phyloP scores from a whole-genome alignment of 208 protist genomes.

The Wallacemonas rigidus region DNA sequence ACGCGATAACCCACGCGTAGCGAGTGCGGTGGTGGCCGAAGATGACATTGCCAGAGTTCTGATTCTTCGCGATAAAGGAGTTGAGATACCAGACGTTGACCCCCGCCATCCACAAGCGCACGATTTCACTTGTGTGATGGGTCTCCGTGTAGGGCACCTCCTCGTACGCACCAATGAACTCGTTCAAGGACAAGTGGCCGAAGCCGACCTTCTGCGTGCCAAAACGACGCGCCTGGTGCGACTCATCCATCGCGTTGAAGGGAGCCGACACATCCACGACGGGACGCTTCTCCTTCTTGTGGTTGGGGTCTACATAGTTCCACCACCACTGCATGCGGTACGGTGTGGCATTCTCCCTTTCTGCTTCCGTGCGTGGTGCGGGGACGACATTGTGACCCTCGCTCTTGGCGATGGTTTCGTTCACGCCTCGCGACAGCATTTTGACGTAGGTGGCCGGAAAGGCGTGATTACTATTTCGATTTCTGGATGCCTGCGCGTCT shows the following conservation, averaged over 20 bases:
- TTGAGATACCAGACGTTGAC: conserved; percentile 75
- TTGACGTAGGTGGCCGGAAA: not conserved
- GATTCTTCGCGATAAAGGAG: conserved; percentile 45
- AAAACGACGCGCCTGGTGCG: conserved; percentile 72
- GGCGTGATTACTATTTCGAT: too few relatives aligned
- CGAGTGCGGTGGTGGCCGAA: conserved; percentile 57
- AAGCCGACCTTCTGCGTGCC: conserved; percentile 64
- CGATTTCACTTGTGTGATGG: conserved; percentile 72
- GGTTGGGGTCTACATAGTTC: conserved; percentile 54
- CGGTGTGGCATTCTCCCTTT: conserved; percentile 32
- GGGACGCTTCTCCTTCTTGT: conserved; percentile 37
- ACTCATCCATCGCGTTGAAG: conserved; percentile 78
- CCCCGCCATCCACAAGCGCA: conserved; percentile 59
- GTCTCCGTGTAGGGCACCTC: conserved; percentile 84
- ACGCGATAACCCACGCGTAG: conserved; percentile 65
- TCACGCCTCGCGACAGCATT: conserved; percentile 72
- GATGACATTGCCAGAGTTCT: conserved; percentile 39
- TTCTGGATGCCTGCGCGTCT: too few relatives aligned
- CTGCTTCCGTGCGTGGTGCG: conserved; percentile 27
- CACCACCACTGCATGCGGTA: conserved; percentile 65
- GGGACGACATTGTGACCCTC: conserved; percentile 60
- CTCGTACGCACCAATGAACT: conserved; percentile 68
- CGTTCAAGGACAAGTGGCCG: conserved; percentile 69
- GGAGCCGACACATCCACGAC: conserved; percentile 81
- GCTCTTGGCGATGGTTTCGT: conserved; percentile 45